These are phyloP conservation scores for Syzygium malaccense DNA, from an alignment of 441 rosid genomes.

Conservation along the genomic window DNA sequence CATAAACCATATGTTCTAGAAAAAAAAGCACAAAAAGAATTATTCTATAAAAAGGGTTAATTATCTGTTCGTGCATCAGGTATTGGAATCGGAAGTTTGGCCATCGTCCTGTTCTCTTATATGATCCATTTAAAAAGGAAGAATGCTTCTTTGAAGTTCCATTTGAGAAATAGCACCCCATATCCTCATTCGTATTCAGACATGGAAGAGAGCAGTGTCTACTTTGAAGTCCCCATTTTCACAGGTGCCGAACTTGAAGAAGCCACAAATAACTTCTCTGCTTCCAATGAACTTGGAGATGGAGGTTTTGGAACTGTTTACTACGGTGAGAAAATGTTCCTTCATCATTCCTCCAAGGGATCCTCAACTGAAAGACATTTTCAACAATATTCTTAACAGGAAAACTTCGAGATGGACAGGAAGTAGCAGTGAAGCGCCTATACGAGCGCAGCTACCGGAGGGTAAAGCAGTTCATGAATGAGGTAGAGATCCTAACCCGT, in stretches of 20 bases:
- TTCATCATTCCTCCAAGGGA: background rate
- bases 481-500: slow-evolving; percentile 60
- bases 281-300: background rate
- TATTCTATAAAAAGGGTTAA: no score
- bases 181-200: background rate
- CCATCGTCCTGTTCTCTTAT: background rate
- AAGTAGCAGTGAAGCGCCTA: slow-evolving; percentile 70
- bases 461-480: slow-evolving; percentile 58
- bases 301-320: slow-evolving; percentile 1
- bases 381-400: slow-evolving; percentile 19
- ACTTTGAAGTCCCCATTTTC: background rate
- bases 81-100: background rate
- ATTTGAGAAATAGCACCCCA: background rate
- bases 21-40: no score
- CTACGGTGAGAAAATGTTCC: background rate
- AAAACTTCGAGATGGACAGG: slow-evolving; percentile 58
- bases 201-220: background rate
- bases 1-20: no score
- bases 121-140: background rate
- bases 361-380: background rate
- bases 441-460: slow-evolving; percentile 46
- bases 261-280: background rate
- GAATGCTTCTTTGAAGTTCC: background rate
- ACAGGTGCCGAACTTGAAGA: background rate
- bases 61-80: background rate